Base-by-base conservation (phyloP, 768 basidiomycete species). In the Tremella yokohamensis region DNA sequence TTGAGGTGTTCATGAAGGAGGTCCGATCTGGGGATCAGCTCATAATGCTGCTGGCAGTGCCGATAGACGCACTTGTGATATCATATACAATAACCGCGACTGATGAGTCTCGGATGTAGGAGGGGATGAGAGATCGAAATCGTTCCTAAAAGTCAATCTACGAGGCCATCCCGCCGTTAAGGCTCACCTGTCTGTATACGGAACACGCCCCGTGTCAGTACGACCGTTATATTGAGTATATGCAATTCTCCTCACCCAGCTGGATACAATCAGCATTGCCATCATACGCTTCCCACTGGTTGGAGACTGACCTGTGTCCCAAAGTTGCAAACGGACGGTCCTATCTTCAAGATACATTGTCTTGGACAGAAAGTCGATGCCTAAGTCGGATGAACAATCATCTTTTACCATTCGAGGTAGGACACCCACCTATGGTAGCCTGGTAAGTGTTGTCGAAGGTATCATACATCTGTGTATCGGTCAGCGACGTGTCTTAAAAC, bases 291-390 rank as follows among this genome's bases (percentile, higher is more conserved):
- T 24, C 7, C n/a, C n/a, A n/a, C n/a, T n/a, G n/a, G 34, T 22
- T 7, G 13, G 26, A 82, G 92, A 92, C 54, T 90, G 90, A 62
- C 94, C 94, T 55, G 96, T 99, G 77, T 99, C 96, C 96, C 96
- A 99, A 15, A 99, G 80, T 75, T 99, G 96, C 78, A 99, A 79
- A 73, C 96, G 84, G 48, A 99, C 94, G 0, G 96, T 99, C 69
- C 96, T 83, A 80, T 99, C 96, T 74, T 99, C 96, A 57, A 98
- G 83, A 78, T 99, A 99, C 90, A 99, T 94, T 0, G 96, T 98
- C 82, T 99, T 99, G 80, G 91, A 94, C 79, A 99, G 81, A 77
- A 99, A 99, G 80, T 99, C 96, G 78, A 99, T 99, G 57, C 94
- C 65, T 24, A 24, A 12, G 51, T 19, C 12, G 26, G 3, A 15